A percentile compares a stretch with the other conserved stretches of the same genome.
Conservation (phyloP, 352 stramenopile species). For the Nothophytophthora sp. region DNA sequence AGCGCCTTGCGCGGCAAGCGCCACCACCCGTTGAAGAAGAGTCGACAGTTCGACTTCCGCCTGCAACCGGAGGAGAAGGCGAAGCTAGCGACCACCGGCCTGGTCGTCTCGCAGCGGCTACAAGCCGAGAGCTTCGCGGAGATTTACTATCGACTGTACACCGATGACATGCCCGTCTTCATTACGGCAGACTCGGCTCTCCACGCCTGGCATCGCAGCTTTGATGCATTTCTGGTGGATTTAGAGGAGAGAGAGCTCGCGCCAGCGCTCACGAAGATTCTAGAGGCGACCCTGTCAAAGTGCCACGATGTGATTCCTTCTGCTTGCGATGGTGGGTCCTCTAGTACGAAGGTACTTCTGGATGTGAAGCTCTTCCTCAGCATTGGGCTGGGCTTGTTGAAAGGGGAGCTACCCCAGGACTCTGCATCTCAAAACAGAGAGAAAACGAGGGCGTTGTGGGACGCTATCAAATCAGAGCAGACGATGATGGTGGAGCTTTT, state of each 20-base stretch:
- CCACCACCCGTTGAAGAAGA: conserved; percentile 9
- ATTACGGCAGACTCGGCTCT: conserved; percentile 34
- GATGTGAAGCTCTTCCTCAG: conserved; percentile 6
- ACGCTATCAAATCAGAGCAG: neutral
- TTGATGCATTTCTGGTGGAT: conserved; percentile 26
- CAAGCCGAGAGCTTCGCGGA: conserved; percentile 18
- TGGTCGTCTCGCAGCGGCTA: conserved; percentile 16
- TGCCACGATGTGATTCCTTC: neutral
- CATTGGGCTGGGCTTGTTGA: neutral
- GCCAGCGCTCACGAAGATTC: neutral
- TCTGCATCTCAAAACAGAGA: too few relatives aligned
- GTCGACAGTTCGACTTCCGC: conserved; percentile 14
- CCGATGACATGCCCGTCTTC: conserved; percentile 32
- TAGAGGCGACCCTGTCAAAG: too few relatives aligned
- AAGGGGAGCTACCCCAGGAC: neutral
- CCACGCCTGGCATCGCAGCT: conserved; percentile 36
- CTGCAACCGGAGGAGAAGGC: conserved; percentile 17
- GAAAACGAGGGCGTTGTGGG: neutral
- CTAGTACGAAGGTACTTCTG: neutral
- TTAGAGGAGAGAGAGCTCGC: conserved; percentile 6
- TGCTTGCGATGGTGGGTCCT: neutral
- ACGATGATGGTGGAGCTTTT: neutral
- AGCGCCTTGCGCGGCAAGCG: too few relatives aligned
- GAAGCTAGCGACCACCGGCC: conserved; percentile 5
- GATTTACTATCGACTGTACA: conserved; percentile 29